Percentiles rank a stretch among this genome's conserved stretches.
phyloP scores from a whole-genome alignment of 2,329 filamentous ascomycete species.

The Neofusicoccum ribis region DNA sequence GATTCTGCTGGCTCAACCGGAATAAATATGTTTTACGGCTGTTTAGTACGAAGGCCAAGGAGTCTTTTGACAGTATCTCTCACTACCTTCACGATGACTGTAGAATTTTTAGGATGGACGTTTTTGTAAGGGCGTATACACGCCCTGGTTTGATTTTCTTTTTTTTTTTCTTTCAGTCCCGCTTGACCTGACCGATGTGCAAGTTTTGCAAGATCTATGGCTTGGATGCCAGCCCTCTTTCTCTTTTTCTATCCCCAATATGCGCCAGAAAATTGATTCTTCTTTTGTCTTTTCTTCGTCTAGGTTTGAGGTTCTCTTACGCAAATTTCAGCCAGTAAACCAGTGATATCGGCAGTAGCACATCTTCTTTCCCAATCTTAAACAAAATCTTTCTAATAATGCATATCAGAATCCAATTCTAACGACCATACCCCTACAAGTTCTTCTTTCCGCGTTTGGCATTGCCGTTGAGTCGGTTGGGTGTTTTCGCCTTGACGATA shows the following conservation, averaged over 20 bases:
- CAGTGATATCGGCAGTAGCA: not conserved
- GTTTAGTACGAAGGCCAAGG: no score
- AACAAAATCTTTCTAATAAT: not conserved
- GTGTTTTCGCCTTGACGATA: slow-evolving; percentile 37
- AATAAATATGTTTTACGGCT: no score
- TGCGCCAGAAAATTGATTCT: not conserved
- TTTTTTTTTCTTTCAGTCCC: no score
- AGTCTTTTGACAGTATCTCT: no score
- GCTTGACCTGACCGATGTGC: no score
- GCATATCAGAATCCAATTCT: not conserved
- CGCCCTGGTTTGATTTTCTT: no score
- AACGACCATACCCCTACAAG: not conserved
- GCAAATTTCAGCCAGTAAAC: not conserved
- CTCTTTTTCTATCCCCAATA: not conserved
- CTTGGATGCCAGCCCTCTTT: not conserved
- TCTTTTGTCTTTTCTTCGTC: not conserved
- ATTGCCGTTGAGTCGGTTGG: not conserved
- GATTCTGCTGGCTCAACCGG: no score
- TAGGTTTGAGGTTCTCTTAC: not conserved
- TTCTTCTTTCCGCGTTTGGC: slow-evolving; percentile 9
- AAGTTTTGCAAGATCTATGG: no score
- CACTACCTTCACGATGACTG: no score
- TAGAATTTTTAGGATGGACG: no score
- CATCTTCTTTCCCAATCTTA: not conserved
- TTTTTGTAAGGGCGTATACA: no score